These are phyloP conservation scores for Gnetum montanum DNA, from an alignment of 75 land plant genomes.

Conservation along the genomic window DNA sequence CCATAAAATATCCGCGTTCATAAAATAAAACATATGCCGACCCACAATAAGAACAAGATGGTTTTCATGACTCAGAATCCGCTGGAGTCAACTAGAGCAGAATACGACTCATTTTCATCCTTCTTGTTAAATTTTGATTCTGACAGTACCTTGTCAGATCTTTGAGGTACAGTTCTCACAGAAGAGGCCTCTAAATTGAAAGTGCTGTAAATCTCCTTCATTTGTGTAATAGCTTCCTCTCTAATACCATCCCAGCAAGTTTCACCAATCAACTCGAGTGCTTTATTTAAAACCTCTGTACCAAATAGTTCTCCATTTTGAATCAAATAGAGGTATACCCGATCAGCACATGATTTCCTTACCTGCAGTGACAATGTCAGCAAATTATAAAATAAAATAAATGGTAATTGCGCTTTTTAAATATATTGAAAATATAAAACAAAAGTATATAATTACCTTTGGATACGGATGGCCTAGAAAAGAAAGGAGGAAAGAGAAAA, in stretches of 20 bases:
- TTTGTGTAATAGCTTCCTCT: conserved; percentile 40
- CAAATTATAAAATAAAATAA: no score
- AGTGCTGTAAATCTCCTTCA: conserved; percentile 32
- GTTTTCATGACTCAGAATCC: conserved; percentile 62
- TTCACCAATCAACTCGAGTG: conserved; percentile 64
- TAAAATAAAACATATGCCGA: no score
- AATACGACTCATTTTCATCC: conserved; percentile 78
- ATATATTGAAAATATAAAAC: no score
- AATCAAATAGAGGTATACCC: conserved; percentile 67
- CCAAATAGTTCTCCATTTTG: conserved; percentile 54
- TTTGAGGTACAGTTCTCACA: not conserved
- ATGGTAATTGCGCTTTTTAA: no score
- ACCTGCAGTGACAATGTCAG: conserved; percentile 41
- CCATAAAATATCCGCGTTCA: no score
- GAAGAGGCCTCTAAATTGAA: conserved; percentile 27
- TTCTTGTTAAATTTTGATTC: conserved; percentile 5
- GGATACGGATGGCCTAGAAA: conserved; percentile 86
- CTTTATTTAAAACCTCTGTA: conserved; percentile 38
- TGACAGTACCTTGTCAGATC: conserved; percentile 3
- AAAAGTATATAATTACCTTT: conserved; percentile 42
- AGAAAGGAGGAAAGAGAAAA: conserved; percentile 55
- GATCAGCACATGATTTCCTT: conserved; percentile 79
- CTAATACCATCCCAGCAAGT: conserved; percentile 90
- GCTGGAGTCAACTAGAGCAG: conserved; percentile 58
- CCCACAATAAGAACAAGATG: no score